Conservation (phyloP, 2,329 filamentous ascomycete genomes). For the Escovopsis weberi region DNA sequence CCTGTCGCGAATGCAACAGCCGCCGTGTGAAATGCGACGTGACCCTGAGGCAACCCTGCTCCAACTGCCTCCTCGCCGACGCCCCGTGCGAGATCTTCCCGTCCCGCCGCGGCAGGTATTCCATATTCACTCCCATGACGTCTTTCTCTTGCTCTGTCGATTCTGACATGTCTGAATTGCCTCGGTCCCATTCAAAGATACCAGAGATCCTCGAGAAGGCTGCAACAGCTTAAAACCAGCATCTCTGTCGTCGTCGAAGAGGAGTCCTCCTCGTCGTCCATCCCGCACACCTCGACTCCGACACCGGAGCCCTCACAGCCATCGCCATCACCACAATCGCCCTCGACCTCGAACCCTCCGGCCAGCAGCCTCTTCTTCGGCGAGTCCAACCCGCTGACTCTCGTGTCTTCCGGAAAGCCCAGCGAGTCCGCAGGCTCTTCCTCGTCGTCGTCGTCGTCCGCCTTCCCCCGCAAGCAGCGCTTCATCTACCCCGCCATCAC, state of each 20-base stretch:
- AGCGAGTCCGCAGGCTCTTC: background rate
- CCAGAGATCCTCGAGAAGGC: slow-evolving; percentile 13
- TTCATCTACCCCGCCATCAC: slow-evolving; percentile 18
- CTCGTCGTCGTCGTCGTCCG: slow-evolving; percentile 1
- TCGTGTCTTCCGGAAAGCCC: slow-evolving; percentile 13
- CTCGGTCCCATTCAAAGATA: background rate
- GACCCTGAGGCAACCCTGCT: slow-evolving; percentile 18
- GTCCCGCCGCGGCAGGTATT: slow-evolving; percentile 20
- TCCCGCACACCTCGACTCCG: background rate
- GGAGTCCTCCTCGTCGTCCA: too few species aligned
- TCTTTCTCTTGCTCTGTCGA: too few species aligned
- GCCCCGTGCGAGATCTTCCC: slow-evolving; percentile 18
- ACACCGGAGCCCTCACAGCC: slow-evolving; percentile 2
- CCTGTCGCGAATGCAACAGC: slow-evolving; percentile 20
- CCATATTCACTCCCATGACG: too few species aligned
- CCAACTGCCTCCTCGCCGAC: slow-evolving; percentile 16
- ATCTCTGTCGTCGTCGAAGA: background rate
- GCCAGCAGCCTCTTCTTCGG: slow-evolving; percentile 21
- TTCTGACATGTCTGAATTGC: background rate
- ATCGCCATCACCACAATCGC: background rate
- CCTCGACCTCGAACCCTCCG: slow-evolving; percentile 1
- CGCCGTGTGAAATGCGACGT: slow-evolving; percentile 22
- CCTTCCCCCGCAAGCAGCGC: slow-evolving; percentile 5
- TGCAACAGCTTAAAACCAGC: slow-evolving; percentile 7
- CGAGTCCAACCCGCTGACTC: slow-evolving; percentile 24